Evolutionary conservation across 257 asterid genomes (phyloP).

Genomic region (Ballota nigra): DNA sequence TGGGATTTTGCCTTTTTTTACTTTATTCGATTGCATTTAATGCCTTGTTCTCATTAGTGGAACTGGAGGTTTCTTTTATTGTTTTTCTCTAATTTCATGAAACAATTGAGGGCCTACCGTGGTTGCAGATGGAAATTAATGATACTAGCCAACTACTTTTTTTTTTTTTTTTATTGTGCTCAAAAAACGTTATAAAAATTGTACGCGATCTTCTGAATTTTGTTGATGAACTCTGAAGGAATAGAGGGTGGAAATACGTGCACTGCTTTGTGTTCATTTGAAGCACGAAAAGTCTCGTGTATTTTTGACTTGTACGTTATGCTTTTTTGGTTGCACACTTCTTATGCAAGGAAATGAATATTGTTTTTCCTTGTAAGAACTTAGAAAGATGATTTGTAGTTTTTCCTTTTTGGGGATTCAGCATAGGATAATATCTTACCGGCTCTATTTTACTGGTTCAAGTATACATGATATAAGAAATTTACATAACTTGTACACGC

Average conservation of each 20-base stretch:
- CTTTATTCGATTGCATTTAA: conserved; percentile 18
- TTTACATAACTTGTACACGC: not conserved
- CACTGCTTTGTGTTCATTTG: not conserved
- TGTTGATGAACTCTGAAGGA: not conserved
- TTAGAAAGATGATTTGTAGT: not conserved
- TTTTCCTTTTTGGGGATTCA: not conserved
- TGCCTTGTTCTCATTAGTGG: conserved; percentile 21
- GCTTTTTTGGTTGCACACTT: conserved; percentile 15
- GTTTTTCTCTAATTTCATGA: not conserved
- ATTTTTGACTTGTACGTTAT: not conserved
- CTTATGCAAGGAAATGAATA: not conserved
- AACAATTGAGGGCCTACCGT: not conserved
- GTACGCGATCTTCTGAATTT: not conserved
- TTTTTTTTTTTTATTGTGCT: not conserved
- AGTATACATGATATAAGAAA: not conserved
- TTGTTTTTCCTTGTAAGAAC: not conserved
- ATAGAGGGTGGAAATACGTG: not conserved
- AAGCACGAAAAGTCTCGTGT: not conserved
- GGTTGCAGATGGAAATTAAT: conserved; percentile 17
- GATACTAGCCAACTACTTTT: not conserved
- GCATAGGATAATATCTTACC: not conserved
- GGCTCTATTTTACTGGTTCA: not conserved
- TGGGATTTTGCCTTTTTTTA: not conserved
- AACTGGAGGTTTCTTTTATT: not conserved
- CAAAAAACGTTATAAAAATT: not conserved